Percentiles rank a stretch among this genome's conserved stretches.
Evolutionary conservation across 345 rosid species (phyloP).

Genomic region (Carallia brachiata): DNA sequence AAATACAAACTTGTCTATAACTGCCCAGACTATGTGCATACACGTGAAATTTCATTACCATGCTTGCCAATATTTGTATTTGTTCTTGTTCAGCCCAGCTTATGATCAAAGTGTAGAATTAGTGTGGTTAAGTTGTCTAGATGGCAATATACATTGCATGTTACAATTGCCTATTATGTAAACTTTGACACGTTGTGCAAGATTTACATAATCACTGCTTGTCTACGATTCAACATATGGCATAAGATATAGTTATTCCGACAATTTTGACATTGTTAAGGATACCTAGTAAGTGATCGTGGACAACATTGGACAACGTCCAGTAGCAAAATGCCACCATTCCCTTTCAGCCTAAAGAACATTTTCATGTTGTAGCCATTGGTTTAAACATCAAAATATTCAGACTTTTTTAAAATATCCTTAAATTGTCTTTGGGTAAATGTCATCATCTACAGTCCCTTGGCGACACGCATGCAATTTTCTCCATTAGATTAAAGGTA

Average conservation of each 20-base stretch:
- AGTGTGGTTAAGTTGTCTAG: too few species aligned
- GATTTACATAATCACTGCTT: neutral
- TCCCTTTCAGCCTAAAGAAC: neutral
- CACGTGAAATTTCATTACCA: too few species aligned
- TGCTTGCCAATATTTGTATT: too few species aligned
- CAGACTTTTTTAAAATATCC: neutral
- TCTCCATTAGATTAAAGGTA: constrained; percentile 16
- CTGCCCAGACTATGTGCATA: too few species aligned
- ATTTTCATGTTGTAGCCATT: neutral
- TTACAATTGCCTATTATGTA: neutral
- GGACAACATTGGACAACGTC: neutral
- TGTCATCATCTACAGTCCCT: neutral
- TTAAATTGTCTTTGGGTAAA: neutral
- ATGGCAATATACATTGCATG: too few species aligned
- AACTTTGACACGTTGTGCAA: neutral
- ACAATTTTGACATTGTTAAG: neutral
- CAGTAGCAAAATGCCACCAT: too few species aligned
- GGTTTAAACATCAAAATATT: neutral
- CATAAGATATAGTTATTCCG: neutral
- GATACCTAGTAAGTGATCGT: too few species aligned
- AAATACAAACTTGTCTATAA: neutral
- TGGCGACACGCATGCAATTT: neutral
- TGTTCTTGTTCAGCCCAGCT: too few species aligned
- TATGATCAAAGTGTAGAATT: too few species aligned
- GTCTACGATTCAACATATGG: neutral